These are phyloP conservation scores for Acorus gramineus DNA, from an alignment of 106 monocot species.

Conservation along the genomic window DNA sequence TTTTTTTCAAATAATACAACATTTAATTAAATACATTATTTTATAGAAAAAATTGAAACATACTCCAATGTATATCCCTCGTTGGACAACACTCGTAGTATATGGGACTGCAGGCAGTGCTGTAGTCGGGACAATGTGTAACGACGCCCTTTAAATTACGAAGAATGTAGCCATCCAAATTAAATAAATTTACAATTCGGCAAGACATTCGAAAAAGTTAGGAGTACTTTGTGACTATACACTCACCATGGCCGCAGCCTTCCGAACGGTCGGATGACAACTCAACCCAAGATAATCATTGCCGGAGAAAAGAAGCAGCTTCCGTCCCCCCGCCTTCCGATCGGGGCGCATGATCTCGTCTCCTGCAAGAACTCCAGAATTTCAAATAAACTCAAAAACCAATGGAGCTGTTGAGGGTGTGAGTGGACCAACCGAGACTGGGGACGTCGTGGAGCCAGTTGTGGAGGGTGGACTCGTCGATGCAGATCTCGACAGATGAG, in stretches of 20 bases:
- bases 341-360: conserved; percentile 5
- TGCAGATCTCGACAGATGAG: conserved; percentile 48
- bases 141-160: too few species aligned
- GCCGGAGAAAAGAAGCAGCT: conserved; percentile 82
- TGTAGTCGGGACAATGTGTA: too few species aligned
- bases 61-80: too few species aligned
- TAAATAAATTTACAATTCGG: too few species aligned
- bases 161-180: too few species aligned
- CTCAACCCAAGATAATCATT: conserved; percentile 88
- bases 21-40: too few species aligned
- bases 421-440: conserved; percentile 7
- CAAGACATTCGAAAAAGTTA: too few species aligned
- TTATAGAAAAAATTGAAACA: too few species aligned
- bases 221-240: neutral
- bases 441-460: conserved; percentile 49
- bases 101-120: too few species aligned
- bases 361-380: conserved; percentile 2
- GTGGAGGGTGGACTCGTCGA: conserved; percentile 34
- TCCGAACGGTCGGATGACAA: conserved; percentile 57
- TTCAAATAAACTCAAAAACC: neutral
- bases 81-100: too few species aligned
- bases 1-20: too few species aligned
- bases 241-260: conserved; percentile 47
- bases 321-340: conserved; percentile 7
- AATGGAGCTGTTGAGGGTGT: neutral